These are phyloP conservation scores for Candida hungchunana DNA, from an alignment of 805 yeast genomes.

Conservation along the genomic window DNA sequence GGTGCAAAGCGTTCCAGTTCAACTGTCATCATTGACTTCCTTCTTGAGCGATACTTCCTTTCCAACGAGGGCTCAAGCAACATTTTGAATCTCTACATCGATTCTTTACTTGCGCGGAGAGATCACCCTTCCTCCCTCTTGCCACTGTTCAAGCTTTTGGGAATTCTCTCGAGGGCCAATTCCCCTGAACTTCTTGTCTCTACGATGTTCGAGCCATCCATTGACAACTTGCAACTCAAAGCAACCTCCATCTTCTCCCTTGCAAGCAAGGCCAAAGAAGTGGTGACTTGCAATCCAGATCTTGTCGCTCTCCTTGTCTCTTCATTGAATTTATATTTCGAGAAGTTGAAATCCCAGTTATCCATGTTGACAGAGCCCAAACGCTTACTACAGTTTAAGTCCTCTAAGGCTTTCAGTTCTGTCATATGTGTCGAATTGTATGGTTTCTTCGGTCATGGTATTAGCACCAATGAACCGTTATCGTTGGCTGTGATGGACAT, in stretches of 20 bases:
- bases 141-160: constrained; percentile 4
- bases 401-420: background rate
- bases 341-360: background rate
- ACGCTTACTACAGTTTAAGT: constrained; percentile 3
- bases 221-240: background rate
- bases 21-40: constrained; percentile 1
- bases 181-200: constrained; percentile 2
- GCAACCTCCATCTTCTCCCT: background rate
- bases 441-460: constrained; percentile 7
- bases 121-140: background rate
- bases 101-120: background rate
- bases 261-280: background rate
- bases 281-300: background rate
- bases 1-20: background rate
- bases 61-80: background rate
- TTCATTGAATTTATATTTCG: background rate
- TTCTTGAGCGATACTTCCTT: constrained; percentile 8
- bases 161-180: constrained; percentile 4
- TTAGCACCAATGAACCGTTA: constrained; percentile 4
- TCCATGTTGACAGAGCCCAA: background rate
- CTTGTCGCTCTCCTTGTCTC: background rate
- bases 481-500: constrained; percentile 6
- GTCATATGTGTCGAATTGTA: constrained; percentile 6
- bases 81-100: constrained; percentile 4
- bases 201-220: constrained; percentile 4